Conservation (phyloP, 768 basidiomycete species). For the Boletus subparvulus region DNA sequence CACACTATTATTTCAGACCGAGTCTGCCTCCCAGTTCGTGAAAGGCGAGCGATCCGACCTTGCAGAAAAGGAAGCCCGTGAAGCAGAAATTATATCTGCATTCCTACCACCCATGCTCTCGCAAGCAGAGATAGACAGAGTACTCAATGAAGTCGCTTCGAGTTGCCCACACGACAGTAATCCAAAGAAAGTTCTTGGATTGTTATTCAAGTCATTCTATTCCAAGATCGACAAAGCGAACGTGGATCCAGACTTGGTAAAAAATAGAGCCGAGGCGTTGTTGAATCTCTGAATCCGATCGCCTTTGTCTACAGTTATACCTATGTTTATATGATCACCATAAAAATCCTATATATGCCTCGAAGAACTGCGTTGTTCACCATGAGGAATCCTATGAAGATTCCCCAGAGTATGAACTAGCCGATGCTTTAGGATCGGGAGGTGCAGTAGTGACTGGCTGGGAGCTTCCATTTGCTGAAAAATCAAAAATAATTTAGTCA, state of each 20-base stretch:
- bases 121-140: constrained; percentile 51
- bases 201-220: constrained; percentile 65
- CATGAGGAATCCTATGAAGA: constrained; percentile 4
- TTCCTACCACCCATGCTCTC: constrained; percentile 63
- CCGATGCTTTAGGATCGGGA: constrained; percentile 1
- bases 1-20: constrained; percentile 41
- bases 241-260: constrained; percentile 60
- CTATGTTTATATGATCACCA: not conserved
- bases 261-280: constrained; percentile 45
- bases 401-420: not conserved
- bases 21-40: constrained; percentile 56
- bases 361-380: not conserved
- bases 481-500: not conserved
- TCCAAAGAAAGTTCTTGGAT: constrained; percentile 38
- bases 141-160: constrained; percentile 45
- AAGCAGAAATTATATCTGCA: constrained; percentile 52
- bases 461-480: not conserved
- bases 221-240: constrained; percentile 54
- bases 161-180: constrained; percentile 17
- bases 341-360: not conserved
- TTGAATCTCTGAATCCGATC: constrained; percentile 21
- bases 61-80: constrained; percentile 57
- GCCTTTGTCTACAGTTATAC: not conserved
- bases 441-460: not conserved
- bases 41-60: constrained; percentile 63